Evolutionary conservation across 768 basidiomycete genomes (phyloP), one percentile per base, ranked within the genome.

Genomic region (Hericium erinaceus): DNA sequence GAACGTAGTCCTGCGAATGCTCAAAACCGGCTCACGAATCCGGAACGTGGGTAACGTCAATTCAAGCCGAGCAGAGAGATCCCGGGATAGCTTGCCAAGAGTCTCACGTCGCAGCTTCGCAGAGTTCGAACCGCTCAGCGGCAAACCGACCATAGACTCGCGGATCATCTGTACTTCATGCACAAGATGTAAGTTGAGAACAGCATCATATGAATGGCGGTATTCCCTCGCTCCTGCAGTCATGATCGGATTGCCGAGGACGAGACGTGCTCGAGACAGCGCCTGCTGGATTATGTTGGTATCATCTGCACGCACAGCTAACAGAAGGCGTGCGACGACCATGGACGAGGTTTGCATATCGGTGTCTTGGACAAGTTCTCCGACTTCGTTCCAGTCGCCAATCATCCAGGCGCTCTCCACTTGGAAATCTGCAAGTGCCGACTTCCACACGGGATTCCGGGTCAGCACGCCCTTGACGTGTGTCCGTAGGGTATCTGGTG

Each of bases 361-460:
- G 16, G 77, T 74, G 28, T 71, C 73, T 40, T 76, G 73, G 20
- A 85, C 78, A 46, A 91, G 75, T 16, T 72, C 71, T 54, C 82
- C 77, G 15, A 99, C 88, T 53, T 89, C 87, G 2, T 80, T 77
- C 94, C 95, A 98, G 62, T 94, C 92, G 5, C 92, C 89, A 38
- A 93, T 87, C 82, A 95, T 95, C 87, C 94, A 95, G 1, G 92
- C 90, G 60, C 93, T 90, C 73, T 99, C 95, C 11, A 89, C 83
- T 64, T 92, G 89, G 66, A 92, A 98, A 0, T 86, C 84, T 6
- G 86, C 82, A 11, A 99, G 74, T 2, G 79, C 76, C 6, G 76
- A 67, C 57, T 87, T 80, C 95, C 97, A 98, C 54, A 84, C 81
- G 0, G 92, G 88, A 67, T 91, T 84, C 12, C 86, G 83, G 44